These are phyloP conservation scores for Mortierella sp. DNA, from an alignment of 371 early-diverging fungal genomes.

Conservation along the genomic window DNA sequence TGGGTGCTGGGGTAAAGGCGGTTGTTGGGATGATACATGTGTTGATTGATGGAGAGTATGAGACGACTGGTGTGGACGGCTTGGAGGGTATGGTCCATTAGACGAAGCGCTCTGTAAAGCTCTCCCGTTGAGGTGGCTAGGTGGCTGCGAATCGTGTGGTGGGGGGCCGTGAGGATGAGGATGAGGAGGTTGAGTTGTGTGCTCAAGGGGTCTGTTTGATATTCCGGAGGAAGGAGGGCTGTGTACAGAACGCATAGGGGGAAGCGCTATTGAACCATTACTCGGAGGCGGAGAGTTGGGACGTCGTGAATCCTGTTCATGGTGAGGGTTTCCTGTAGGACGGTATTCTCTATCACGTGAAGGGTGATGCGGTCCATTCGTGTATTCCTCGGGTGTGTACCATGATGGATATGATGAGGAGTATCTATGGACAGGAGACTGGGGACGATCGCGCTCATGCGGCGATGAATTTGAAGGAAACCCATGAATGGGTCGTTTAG, in stretches of 20 bases:
- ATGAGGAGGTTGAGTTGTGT: constrained; percentile 1
- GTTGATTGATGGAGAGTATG: background rate
- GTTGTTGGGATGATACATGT: constrained; percentile 1
- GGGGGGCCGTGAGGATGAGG: constrained; percentile 3
- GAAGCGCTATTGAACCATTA: background rate
- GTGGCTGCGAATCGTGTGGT: constrained; percentile 13
- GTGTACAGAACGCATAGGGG: constrained; percentile 2
- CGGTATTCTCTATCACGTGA: constrained; percentile 15
- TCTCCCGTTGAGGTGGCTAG: constrained; percentile 12
- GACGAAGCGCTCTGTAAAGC: background rate
- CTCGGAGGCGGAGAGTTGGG: constrained; percentile 18
- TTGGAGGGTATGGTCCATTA: constrained; percentile 12
- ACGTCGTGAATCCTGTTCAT: constrained; percentile 16
- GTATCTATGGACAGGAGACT: constrained; percentile 15
- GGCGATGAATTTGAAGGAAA: constrained; percentile 1
- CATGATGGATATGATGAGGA: constrained; percentile 53
- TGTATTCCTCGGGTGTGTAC: constrained; percentile 50
- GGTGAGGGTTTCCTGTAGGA: background rate
- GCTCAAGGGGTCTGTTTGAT: constrained; percentile 1
- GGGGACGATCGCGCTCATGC: background rate
- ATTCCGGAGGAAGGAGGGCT: constrained; percentile 23
- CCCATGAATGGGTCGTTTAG: constrained; percentile 26
- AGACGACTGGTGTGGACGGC: background rate
- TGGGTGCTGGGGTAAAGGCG: constrained; percentile 2
- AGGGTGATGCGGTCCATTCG: constrained; percentile 11